Percentiles rank a stretch among this genome's conserved stretches.
Conservation (phyloP, 148 eudicot genomes). For the Hydrangea macrophylla region DNA sequence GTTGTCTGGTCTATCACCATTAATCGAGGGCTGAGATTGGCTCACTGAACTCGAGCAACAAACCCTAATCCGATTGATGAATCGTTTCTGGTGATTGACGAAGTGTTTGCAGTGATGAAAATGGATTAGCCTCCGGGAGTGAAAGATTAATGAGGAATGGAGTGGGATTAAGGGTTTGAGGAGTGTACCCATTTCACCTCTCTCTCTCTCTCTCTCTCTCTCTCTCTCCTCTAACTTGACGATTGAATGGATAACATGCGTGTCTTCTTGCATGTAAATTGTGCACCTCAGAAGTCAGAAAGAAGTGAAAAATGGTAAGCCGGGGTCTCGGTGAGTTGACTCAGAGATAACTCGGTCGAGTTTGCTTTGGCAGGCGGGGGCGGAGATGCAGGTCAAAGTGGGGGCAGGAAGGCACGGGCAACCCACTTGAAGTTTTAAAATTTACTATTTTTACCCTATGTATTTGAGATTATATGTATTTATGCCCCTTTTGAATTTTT, state of each 20-base stretch:
- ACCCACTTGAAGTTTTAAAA: too few species aligned
- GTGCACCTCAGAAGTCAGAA: background rate
- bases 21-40: background rate
- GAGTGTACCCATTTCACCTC: slow-evolving; percentile 10
- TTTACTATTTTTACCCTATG: too few species aligned
- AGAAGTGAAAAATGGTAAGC: too few species aligned
- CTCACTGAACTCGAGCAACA: background rate
- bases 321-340: too few species aligned
- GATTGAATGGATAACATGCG: too few species aligned
- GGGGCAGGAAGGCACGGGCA: too few species aligned
- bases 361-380: too few species aligned
- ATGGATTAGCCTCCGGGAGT: background rate
- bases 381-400: too few species aligned
- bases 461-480: too few species aligned
- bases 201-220: background rate
- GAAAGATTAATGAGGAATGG: slow-evolving; percentile 8
- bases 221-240: background rate
- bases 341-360: too few species aligned
- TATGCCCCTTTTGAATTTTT: too few species aligned
- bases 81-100: background rate
- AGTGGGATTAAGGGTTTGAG: slow-evolving; percentile 21
- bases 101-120: background rate
- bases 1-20: background rate
- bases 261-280: too few species aligned
- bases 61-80: background rate